Evolutionary conservation across 2,329 filamentous ascomycete species (phyloP).

Genomic region (Leptosphaerulina australis): DNA sequence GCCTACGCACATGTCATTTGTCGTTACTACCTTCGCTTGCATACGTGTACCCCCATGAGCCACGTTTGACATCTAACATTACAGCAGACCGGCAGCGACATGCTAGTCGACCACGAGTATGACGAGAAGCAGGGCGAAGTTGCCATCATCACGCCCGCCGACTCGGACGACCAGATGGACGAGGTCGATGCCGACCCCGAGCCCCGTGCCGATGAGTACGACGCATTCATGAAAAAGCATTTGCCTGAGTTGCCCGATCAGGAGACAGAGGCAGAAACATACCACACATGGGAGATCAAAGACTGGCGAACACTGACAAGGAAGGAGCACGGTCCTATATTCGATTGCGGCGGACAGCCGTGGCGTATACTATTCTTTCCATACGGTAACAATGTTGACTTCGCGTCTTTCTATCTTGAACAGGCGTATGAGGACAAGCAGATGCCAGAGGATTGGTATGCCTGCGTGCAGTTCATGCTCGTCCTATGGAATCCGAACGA

Average conservation of each 20-base stretch:
- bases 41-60: neutral
- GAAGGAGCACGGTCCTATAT: slow-evolving; percentile 86
- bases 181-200: slow-evolving; percentile 60
- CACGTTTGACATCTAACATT: slow-evolving; percentile 5
- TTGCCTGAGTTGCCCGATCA: slow-evolving; percentile 79
- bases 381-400: slow-evolving; percentile 91
- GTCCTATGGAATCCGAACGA: slow-evolving; percentile 95
- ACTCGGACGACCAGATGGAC: slow-evolving; percentile 61
- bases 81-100: slow-evolving; percentile 63
- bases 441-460: slow-evolving; percentile 87
- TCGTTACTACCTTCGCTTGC: neutral
- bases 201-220: slow-evolving; percentile 66
- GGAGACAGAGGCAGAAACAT: slow-evolving; percentile 75
- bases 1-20: slow-evolving; percentile 11
- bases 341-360: slow-evolving; percentile 83
- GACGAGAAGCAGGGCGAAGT: slow-evolving; percentile 67
- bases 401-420: slow-evolving; percentile 93
- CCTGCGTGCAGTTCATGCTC: slow-evolving; percentile 92
- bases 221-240: slow-evolving; percentile 82
- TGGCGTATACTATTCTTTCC: slow-evolving; percentile 98
- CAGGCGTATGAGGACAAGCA: slow-evolving; percentile 84
- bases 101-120: slow-evolving; percentile 67
- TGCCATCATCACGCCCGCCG: slow-evolving; percentile 66
- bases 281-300: slow-evolving; percentile 86
- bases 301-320: slow-evolving; percentile 78